Percentiles rank a stretch among this genome's conserved stretches.
Evolutionary conservation across 1,284 basidiomycete species (phyloP).

Genomic region (Sphagnurus paluster): DNA sequence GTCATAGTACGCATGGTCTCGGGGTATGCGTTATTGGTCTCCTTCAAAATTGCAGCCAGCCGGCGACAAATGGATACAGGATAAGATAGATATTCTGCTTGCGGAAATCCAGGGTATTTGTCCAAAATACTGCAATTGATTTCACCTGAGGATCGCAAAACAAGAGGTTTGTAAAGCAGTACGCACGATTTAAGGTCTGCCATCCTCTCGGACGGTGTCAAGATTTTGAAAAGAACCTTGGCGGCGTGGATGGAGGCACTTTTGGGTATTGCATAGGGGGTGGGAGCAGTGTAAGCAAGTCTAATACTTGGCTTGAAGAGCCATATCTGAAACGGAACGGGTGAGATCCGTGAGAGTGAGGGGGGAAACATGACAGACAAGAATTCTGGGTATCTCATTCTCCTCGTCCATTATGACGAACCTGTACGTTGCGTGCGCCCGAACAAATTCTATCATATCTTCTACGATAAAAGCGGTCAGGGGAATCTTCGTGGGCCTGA

Average conservation of each 20-base stretch:
- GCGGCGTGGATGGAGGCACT: constrained; percentile 64
- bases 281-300: constrained; percentile 65
- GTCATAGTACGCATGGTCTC: constrained; percentile 74
- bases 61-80: constrained; percentile 72
- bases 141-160: constrained; percentile 4
- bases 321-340: constrained; percentile 62
- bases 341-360: not conserved
- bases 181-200: constrained; percentile 59
- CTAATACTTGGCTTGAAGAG: constrained; percentile 86
- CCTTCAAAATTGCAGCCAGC: constrained; percentile 63
- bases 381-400: constrained; percentile 71
- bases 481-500: constrained; percentile 64
- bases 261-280: constrained; percentile 59
- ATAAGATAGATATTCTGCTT: constrained; percentile 80
- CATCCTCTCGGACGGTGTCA: constrained; percentile 52
- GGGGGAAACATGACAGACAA: constrained; percentile 49
- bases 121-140: constrained; percentile 48
- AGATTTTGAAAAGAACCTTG: constrained; percentile 75
- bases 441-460: constrained; percentile 85
- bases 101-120: constrained; percentile 76
- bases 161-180: not conserved
- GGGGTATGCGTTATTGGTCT: constrained; percentile 75
- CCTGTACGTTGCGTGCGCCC: constrained; percentile 87
- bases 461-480: constrained; percentile 82
- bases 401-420: constrained; percentile 86